These are phyloP conservation scores for Barnettozyma pratensis DNA, from an alignment of 805 yeast genomes.

Conservation along the genomic window DNA sequence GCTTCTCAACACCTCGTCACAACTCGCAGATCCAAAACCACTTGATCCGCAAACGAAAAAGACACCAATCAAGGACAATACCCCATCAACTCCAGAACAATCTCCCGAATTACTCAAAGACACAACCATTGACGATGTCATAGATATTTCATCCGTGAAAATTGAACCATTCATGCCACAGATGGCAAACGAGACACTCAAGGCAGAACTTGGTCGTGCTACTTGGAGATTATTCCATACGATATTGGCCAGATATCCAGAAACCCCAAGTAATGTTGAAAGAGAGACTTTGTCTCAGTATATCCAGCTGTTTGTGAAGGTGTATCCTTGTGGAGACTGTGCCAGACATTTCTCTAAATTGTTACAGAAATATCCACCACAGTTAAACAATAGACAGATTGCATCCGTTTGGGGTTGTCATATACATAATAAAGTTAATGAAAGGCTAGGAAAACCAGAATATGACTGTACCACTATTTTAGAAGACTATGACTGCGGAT, in stretches of 20 bases:
- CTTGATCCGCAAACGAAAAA: slow-evolving; percentile 28
- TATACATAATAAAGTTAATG: slow-evolving; percentile 83
- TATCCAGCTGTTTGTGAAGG: slow-evolving; percentile 75
- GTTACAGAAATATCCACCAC: slow-evolving; percentile 76
- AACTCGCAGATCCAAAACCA: slow-evolving; percentile 24
- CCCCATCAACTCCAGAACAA: background rate
- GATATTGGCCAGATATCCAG: slow-evolving; percentile 88
- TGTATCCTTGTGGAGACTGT: slow-evolving; percentile 97
- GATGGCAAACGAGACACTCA: slow-evolving; percentile 80
- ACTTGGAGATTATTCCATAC: slow-evolving; percentile 93
- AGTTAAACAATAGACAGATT: slow-evolving; percentile 61
- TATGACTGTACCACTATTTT: slow-evolving; percentile 84
- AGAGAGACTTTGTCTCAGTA: slow-evolving; percentile 57
- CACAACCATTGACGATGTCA: slow-evolving; percentile 1
- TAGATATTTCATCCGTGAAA: background rate
- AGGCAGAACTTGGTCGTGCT: slow-evolving; percentile 84
- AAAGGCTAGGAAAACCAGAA: slow-evolving; percentile 55
- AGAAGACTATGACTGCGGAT: slow-evolving; percentile 95
- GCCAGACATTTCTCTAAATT: slow-evolving; percentile 83
- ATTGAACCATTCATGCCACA: slow-evolving; percentile 63
- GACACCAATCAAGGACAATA: background rate
- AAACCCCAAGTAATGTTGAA: slow-evolving; percentile 62
- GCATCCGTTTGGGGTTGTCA: slow-evolving; percentile 98
- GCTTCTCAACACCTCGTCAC: slow-evolving; percentile 13
- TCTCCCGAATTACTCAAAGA: background rate